Base-by-base conservation (phyloP, 352 stramenopile species). In the Globisporangium rhizosaccharum region DNA sequence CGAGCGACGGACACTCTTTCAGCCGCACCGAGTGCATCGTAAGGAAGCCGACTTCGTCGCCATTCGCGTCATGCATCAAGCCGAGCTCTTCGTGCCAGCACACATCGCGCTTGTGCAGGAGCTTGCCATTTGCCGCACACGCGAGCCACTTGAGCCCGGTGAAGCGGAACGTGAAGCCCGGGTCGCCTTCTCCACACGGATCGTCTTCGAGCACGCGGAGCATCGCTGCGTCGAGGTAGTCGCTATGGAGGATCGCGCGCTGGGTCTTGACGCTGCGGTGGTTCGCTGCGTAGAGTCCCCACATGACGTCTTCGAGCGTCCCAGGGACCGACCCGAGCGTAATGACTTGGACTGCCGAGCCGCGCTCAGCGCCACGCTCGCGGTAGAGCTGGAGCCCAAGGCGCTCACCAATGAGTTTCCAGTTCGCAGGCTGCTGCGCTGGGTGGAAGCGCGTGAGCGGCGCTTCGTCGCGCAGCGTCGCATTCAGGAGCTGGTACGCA, bases 71-170 rank as follows among this genome's bases (percentile, higher is more conserved):
- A 37, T 61, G 59, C n/a, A 67, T 81, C 47, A 82, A 53, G 2
- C 77, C 77, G 51, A 84, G 76, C 51, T 85, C 67, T 39, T 90
- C 80, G 53, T 87, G 57, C 71, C 73, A 90, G 59, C 80, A 88
- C 46, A 85, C 46, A 49, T 88, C 80, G 49, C 78, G 69, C 59
- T 88, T 88, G 70, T 82, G 73, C 47, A 86, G 65, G 14, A 87
- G 62, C 51, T 82, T 89, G 49, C 75, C 67, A 15, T 56, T 67
- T 10, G 70, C 65, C 7, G 73, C 67, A 28, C 61, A 72, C 17
- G 75, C 77, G 51, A 86, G 66, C 75, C 75, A 89, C 57, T 89
- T 87, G 67, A 89, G 60, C 0, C 76, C 79, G 26, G 67, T 56
- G 56, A 87, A 87, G 9, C 71, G 71, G 62, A 70, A 85, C 41